phyloP scores from a whole-genome alignment of 768 basidiomycete genomes.

The Phanerochaete carnosa region DNA sequence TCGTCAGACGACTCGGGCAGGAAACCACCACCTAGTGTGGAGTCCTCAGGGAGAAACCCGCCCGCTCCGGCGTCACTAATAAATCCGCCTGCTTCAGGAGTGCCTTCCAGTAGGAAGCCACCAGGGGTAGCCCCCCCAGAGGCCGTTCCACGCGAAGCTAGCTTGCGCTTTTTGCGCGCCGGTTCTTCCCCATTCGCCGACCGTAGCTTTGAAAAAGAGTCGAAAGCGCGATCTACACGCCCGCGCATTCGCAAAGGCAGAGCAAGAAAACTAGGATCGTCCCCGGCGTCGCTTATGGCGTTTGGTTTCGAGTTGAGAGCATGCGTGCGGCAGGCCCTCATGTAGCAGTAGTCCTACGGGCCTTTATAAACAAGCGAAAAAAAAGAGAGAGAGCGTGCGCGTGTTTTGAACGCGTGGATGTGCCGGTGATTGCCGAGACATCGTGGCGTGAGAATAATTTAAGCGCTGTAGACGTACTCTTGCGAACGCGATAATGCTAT shows the following conservation, averaged over 20 bases:
- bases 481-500: too few relatives aligned
- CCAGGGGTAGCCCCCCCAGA: background rate
- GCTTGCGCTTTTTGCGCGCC: constrained; percentile 16
- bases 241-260: constrained; percentile 40
- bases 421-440: background rate
- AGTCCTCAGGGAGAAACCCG: constrained; percentile 9
- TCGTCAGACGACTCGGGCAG: constrained; percentile 13
- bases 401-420: background rate
- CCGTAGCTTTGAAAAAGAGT: constrained; percentile 20
- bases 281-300: constrained; percentile 12
- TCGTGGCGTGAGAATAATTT: background rate
- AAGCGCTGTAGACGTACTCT: too few relatives aligned
- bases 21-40: constrained; percentile 14
- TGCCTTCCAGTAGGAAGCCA: background rate
- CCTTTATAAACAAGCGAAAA: too few relatives aligned
- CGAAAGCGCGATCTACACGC: constrained; percentile 53
- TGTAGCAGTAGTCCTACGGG: too few relatives aligned
- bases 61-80: background rate
- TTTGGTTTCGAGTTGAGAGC: too few relatives aligned
- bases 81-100: constrained; percentile 11
- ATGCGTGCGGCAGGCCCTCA: background rate
- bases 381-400: background rate
- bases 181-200: background rate
- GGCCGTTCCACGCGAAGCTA: background rate
- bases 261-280: constrained; percentile 30